Conservation (phyloP, 2,329 filamentous ascomycete species). For the Xylariaceae sp. region DNA sequence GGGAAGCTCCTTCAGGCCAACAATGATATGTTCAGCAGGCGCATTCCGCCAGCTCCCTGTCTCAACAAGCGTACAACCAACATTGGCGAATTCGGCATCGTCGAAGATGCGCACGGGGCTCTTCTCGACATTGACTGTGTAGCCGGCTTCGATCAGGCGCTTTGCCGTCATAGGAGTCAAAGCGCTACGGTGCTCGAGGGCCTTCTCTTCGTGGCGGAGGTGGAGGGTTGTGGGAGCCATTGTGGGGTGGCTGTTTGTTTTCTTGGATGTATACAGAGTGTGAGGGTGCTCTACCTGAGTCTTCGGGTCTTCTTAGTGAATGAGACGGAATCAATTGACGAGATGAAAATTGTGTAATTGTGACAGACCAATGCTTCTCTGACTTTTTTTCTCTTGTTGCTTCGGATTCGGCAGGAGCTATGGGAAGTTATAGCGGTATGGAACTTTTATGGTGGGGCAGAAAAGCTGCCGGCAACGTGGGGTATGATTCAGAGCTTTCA, state of each 20-base stretch:
- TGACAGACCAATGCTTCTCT: no score
- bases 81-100: conserved; percentile 57
- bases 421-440: conserved; percentile 2
- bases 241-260: conserved; percentile 1
- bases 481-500: conserved; percentile 8
- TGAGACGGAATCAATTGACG: no score
- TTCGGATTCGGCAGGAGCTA: no score
- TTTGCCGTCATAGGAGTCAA: conserved; percentile 43
- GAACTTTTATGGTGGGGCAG: conserved; percentile 14
- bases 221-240: conserved; percentile 42
- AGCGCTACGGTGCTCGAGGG: conserved; percentile 50
- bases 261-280: background rate
- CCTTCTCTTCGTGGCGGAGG: conserved; percentile 57
- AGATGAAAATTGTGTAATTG: no score
- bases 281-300: no score
- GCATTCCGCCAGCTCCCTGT: conserved; percentile 65
- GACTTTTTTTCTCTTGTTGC: no score
- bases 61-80: conserved; percentile 62
- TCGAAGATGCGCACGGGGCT: conserved; percentile 64
- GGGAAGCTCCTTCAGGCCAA: conserved; percentile 75
- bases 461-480: background rate
- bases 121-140: conserved; percentile 64
- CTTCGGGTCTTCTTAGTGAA: no score
- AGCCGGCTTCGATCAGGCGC: conserved; percentile 64
- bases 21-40: conserved; percentile 64